Evolutionary conservation across 1,284 basidiomycete species (phyloP).

Genomic region (Trametes pubescens): DNA sequence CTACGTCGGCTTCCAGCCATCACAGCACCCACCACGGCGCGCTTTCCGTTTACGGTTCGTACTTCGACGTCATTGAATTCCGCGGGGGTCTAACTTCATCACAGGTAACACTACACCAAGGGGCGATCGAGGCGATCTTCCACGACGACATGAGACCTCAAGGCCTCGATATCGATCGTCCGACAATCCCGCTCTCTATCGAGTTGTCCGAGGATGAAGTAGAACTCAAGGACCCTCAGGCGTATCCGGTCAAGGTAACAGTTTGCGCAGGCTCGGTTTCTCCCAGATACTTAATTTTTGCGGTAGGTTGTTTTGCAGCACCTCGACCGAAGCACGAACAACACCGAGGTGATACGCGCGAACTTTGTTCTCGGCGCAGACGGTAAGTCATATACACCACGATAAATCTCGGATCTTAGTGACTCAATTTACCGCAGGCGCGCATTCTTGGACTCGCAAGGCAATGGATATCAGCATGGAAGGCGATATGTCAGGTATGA

Average conservation of each 20-base stretch:
- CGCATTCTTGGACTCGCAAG: slow-evolving; percentile 85
- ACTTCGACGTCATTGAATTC: not conserved
- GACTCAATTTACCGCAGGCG: slow-evolving; percentile 48
- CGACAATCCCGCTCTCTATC: slow-evolving; percentile 61
- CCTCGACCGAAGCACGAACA: slow-evolving; percentile 38
- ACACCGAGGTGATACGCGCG: slow-evolving; percentile 56
- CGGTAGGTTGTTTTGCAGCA: slow-evolving; percentile 48
- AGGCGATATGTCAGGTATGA: slow-evolving; percentile 72
- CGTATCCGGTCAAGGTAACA: slow-evolving; percentile 66
- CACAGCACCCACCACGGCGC: slow-evolving; percentile 53
- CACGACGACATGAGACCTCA: slow-evolving; percentile 63
- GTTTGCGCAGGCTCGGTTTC: not conserved
- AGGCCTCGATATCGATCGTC: slow-evolving; percentile 64
- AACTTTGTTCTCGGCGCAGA: slow-evolving; percentile 66
- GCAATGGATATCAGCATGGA: slow-evolving; percentile 75
- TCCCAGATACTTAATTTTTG: not conserved
- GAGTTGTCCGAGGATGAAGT: slow-evolving; percentile 55
- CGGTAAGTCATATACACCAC: slow-evolving; percentile 41
- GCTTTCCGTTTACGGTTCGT: slow-evolving; percentile 70
- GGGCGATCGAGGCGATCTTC: slow-evolving; percentile 75
- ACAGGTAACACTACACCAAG: slow-evolving; percentile 76
- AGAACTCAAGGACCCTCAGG: slow-evolving; percentile 49
- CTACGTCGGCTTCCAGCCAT: slow-evolving; percentile 67
- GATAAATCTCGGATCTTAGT: not conserved
- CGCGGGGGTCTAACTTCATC: not conserved